Conservation (phyloP, 352 stramenopile genomes). For the Globisporangium spiculum region DNA sequence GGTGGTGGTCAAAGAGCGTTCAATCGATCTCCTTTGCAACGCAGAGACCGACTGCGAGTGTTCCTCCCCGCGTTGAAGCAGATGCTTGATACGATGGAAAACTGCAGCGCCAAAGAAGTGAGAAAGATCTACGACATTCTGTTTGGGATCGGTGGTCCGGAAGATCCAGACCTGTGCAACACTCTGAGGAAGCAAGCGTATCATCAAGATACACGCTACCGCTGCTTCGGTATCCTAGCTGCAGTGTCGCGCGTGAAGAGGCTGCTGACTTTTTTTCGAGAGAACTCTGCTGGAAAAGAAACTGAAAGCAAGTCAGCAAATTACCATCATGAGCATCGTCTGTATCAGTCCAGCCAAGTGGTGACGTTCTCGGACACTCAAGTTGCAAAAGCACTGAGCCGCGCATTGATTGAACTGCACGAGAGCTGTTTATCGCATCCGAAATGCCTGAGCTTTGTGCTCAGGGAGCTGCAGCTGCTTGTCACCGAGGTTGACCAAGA, state of each 20-base stretch:
- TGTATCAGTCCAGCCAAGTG: background rate
- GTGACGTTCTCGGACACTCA: constrained; percentile 8
- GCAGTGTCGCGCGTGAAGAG: constrained; percentile 34
- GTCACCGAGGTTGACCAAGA: constrained; percentile 24
- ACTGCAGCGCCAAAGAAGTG: constrained; percentile 31
- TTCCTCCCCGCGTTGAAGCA: constrained; percentile 54
- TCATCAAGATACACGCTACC: constrained; percentile 54
- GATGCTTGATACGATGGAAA: constrained; percentile 51
- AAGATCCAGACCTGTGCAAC: constrained; percentile 53
- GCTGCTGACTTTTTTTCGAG: constrained; percentile 26
- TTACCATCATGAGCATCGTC: background rate
- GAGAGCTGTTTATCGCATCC: constrained; percentile 27
- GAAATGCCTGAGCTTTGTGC: constrained; percentile 39
- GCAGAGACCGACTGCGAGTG: constrained; percentile 24
- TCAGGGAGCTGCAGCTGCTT: constrained; percentile 38
- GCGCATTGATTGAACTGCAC: constrained; percentile 29
- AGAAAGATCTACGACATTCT: constrained; percentile 55
- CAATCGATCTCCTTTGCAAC: constrained; percentile 17
- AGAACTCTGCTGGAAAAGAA: constrained; percentile 11
- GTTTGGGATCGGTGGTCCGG: constrained; percentile 38
- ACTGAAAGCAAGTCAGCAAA: constrained; percentile 1
- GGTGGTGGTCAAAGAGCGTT: background rate
- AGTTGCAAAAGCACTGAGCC: constrained; percentile 20
- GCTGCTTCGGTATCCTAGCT: constrained; percentile 46
- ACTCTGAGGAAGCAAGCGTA: constrained; percentile 50